Conservation (phyloP, 495 filamentous ascomycete species). For the Neurospora sp. region DNA sequence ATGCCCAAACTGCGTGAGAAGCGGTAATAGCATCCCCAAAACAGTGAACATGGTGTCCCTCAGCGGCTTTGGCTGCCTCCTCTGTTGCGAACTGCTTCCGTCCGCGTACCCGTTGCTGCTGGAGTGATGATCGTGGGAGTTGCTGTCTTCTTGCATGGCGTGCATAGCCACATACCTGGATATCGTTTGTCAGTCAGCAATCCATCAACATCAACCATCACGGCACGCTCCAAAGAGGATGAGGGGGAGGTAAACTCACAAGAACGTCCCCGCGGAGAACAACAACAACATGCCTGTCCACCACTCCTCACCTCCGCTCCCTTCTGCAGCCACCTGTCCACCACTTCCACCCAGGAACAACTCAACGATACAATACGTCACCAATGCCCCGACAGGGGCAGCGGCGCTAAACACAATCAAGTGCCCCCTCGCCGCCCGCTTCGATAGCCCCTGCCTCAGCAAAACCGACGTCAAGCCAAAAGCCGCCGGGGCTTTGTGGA, state of each 20-base stretch:
- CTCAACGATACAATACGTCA: conserved; percentile 70
- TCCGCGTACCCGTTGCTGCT: conserved; percentile 59
- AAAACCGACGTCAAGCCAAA: conserved; percentile 88
- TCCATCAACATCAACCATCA: neutral
- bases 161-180: conserved; percentile 95
- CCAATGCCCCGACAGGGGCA: conserved; percentile 75
- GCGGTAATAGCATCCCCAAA: conserved; percentile 79
- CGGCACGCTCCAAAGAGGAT: neutral
- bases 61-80: conserved; percentile 43
- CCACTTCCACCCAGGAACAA: conserved; percentile 50
- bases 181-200: conserved; percentile 8
- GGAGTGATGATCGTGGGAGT: conserved; percentile 40
- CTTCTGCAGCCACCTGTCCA: conserved; percentile 17
- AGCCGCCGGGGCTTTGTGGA: conserved; percentile 93
- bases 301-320: conserved; percentile 43
- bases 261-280: conserved; percentile 89
- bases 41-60: conserved; percentile 65
- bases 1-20: conserved; percentile 86
- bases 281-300: conserved; percentile 86
- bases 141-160: conserved; percentile 79
- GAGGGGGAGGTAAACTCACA: conserved; percentile 47
- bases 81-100: conserved; percentile 33
- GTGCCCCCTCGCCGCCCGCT: conserved; percentile 74
- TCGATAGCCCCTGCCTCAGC: conserved; percentile 78
- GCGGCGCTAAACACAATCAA: conserved; percentile 85